Evolutionary conservation across 2,329 filamentous ascomycete genomes (phyloP).

Genomic region (Phialocephala subalpina): DNA sequence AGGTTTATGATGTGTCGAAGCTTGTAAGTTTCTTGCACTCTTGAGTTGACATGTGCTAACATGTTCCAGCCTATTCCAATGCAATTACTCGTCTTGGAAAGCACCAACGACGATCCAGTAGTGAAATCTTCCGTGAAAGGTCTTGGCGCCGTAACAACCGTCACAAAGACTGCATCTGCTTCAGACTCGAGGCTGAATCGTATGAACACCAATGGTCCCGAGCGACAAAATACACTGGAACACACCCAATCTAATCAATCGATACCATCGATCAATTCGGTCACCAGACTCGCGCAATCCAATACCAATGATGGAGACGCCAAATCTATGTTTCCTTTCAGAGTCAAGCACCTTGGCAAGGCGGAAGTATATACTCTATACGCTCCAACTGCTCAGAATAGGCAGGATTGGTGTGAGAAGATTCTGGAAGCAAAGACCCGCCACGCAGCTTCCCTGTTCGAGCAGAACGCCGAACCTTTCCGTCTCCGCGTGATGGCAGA

Average conservation of each 20-base stretch:
- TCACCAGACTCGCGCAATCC: slow-evolving; percentile 54
- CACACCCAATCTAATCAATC: slow-evolving; percentile 76
- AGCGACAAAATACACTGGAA: slow-evolving; percentile 65
- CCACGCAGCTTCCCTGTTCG: slow-evolving; percentile 86
- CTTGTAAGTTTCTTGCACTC: slow-evolving; percentile 62
- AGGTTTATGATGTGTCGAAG: slow-evolving; percentile 91
- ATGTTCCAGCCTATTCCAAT: slow-evolving; percentile 90
- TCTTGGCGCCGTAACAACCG: slow-evolving; percentile 66
- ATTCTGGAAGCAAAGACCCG: slow-evolving; percentile 95
- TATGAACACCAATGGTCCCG: slow-evolving; percentile 44
- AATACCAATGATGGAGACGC: slow-evolving; percentile 55
- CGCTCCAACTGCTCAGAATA: slow-evolving; percentile 76
- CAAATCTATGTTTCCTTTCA: slow-evolving; percentile 82
- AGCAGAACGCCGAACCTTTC: slow-evolving; percentile 97
- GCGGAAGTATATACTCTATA: slow-evolving; percentile 89
- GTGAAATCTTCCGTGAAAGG: slow-evolving; percentile 72
- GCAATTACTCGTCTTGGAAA: slow-evolving; percentile 93
- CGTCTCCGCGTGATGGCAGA: slow-evolving; percentile 90
- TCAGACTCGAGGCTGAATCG: slow-evolving; percentile 60
- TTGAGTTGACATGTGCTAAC: slow-evolving; percentile 30
- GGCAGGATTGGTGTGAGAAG: slow-evolving; percentile 90
- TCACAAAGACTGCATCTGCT: slow-evolving; percentile 66
- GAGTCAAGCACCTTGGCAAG: slow-evolving; percentile 92
- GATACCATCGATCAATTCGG: slow-evolving; percentile 56
- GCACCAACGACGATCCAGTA: slow-evolving; percentile 89